Evolutionary conservation across 2,329 filamentous ascomycete species (phyloP).

Genomic region (Beauveria sp.): DNA sequence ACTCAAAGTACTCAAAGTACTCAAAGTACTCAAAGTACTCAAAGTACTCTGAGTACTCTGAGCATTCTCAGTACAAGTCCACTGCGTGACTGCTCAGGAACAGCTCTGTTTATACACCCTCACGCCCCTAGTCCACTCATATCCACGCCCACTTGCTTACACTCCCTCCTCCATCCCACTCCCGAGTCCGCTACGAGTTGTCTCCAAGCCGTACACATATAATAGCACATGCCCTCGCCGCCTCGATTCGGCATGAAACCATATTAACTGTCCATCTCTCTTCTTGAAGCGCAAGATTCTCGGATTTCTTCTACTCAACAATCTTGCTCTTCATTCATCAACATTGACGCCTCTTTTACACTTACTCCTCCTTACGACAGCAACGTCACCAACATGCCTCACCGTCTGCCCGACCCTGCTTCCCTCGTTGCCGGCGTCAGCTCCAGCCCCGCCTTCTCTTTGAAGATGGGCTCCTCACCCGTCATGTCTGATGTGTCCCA

Average conservation of each 20-base stretch:
- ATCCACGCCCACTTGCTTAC: not conserved
- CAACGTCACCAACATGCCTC: slow-evolving; percentile 2
- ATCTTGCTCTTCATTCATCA: not conserved
- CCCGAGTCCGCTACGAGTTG: not conserved
- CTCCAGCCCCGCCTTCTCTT: not conserved
- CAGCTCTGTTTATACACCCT: not conserved
- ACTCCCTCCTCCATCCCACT: not conserved
- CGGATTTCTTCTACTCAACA: no score
- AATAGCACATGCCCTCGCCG: slow-evolving; percentile 6
- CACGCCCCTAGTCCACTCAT: not conserved
- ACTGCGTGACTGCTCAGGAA: not conserved
- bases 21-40: no score
- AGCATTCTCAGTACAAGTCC: not conserved
- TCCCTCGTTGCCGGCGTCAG: slow-evolving; percentile 5
- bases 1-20: no score
- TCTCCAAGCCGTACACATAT: not conserved
- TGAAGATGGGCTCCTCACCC: not conserved
- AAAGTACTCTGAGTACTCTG: no score
- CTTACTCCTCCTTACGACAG: not conserved
- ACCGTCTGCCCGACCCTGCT: slow-evolving; percentile 8
- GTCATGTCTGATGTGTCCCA: slow-evolving; percentile 41
- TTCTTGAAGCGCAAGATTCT: not conserved
- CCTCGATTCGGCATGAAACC: not conserved
- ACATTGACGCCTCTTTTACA: not conserved
- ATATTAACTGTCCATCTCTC: not conserved